These are phyloP conservation scores for Plasmodium vinckei DNA, from an alignment of 169 alveolate species.

Conservation along the genomic window DNA sequence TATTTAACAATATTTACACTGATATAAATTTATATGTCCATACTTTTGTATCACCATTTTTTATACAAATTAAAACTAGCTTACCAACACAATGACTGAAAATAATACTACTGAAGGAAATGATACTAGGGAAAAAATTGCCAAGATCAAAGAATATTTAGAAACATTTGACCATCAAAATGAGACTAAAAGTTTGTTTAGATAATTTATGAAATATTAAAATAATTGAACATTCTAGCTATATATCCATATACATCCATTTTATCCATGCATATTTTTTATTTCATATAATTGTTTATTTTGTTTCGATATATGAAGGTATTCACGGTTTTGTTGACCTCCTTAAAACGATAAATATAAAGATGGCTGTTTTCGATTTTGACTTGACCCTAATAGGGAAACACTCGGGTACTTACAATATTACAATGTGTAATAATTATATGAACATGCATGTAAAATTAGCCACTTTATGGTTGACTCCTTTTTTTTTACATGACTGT, in stretches of 20 bases:
- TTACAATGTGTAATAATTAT: not conserved
- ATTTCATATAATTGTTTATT: too few species aligned
- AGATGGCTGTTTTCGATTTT: constrained; percentile 63
- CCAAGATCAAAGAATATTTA: constrained; percentile 14
- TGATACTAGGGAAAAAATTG: not conserved
- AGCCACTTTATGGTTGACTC: not conserved
- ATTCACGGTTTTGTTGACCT: constrained; percentile 29
- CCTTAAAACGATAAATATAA: constrained; percentile 33
- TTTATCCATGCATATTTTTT: too few species aligned
- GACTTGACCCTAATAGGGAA: constrained; percentile 65
- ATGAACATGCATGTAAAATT: not conserved
- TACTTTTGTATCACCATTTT: too few species aligned
- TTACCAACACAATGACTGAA: too few species aligned
- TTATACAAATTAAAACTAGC: too few species aligned
- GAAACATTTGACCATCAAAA: constrained; percentile 24
- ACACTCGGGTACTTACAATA: constrained; percentile 34
- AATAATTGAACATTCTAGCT: too few species aligned
- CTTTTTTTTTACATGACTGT: not conserved
- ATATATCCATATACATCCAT: too few species aligned
- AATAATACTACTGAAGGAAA: too few species aligned
- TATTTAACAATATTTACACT: too few species aligned
- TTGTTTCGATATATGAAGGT: constrained; percentile 15
- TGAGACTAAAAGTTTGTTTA: constrained; percentile 24
- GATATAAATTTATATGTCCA: too few species aligned
- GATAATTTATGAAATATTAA: too few species aligned